Evolutionary conservation across 148 eudicot genomes (phyloP).

Genomic region (Nepenthes mirabilis): DNA sequence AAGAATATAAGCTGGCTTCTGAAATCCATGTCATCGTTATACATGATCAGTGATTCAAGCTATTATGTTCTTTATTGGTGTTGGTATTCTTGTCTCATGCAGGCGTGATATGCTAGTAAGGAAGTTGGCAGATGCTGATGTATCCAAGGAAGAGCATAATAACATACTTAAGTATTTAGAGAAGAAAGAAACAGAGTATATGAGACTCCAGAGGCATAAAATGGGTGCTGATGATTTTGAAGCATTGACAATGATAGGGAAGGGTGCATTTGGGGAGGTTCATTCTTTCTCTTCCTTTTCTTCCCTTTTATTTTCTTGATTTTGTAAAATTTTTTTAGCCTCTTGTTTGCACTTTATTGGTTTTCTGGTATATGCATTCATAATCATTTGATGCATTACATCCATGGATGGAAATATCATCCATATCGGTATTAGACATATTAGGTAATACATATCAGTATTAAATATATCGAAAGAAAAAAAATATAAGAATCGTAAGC

Average conservation of each 20-base stretch:
- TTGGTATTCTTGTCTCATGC: constrained; percentile 1
- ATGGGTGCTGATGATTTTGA: constrained; percentile 99
- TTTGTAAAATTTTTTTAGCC: not conserved
- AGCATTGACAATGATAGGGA: constrained; percentile 93
- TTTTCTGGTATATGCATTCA: not conserved
- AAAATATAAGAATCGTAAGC: no score
- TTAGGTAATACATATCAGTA: no score
- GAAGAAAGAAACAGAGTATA: constrained; percentile 87
- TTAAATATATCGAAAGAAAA: no score
- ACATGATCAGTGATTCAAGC: no score
- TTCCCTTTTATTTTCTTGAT: not conserved
- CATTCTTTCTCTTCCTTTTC: constrained; percentile 4
- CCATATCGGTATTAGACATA: no score
- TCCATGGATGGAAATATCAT: no score
- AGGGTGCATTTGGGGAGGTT: constrained; percentile 99
- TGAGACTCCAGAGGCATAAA: constrained; percentile 96
- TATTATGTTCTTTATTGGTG: not conserved
- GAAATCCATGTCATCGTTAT: no score
- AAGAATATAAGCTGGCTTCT: no score
- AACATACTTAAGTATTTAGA: constrained; percentile 67
- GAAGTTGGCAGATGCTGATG: constrained; percentile 97
- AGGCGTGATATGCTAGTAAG: constrained; percentile 85
- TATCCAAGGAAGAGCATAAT: constrained; percentile 77
- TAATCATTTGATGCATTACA: no score
- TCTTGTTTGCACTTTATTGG: not conserved